A percentile compares a stretch with the other conserved stretches of the same genome.
Evolutionary conservation across 2,329 filamentous ascomycete genomes (phyloP).

Genomic region (Helicocarpus griseus): DNA sequence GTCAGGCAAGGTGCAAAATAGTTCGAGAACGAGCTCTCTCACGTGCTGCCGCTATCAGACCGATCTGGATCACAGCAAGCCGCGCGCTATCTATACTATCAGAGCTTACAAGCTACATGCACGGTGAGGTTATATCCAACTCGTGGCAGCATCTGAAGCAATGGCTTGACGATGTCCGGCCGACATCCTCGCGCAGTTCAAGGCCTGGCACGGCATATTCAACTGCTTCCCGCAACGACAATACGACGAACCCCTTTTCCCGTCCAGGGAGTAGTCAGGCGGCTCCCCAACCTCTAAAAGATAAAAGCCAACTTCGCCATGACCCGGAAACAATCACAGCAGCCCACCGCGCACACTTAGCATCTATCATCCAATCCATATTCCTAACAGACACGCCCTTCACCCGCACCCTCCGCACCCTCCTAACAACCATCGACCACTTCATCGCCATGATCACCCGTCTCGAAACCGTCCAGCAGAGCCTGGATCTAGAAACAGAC

Average conservation of each 20-base stretch:
- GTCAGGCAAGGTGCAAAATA: constrained; percentile 50
- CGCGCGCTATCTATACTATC: constrained; percentile 82
- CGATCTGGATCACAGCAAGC: constrained; percentile 81
- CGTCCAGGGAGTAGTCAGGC: constrained; percentile 12
- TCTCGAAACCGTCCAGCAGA: constrained; percentile 65
- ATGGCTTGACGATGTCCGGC: constrained; percentile 53
- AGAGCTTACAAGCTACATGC: constrained; percentile 78
- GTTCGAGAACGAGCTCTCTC: constrained; percentile 55
- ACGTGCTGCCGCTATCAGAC: constrained; percentile 61
- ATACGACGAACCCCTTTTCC: not conserved
- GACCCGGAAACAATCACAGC: constrained; percentile 78
- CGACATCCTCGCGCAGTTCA: constrained; percentile 21
- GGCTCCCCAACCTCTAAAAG: constrained; percentile 10
- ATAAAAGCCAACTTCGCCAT: constrained; percentile 37
- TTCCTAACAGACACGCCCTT: constrained; percentile 35
- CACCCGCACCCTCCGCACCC: constrained; percentile 27
- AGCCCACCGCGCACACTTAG: constrained; percentile 69
- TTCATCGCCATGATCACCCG: constrained; percentile 68
- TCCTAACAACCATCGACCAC: constrained; percentile 57
- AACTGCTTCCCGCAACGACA: constrained; percentile 14
- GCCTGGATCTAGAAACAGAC: constrained; percentile 71
- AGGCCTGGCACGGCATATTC: constrained; percentile 27
- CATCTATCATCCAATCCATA: constrained; percentile 45
- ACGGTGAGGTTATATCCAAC: constrained; percentile 74
- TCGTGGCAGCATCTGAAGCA: constrained; percentile 69